phyloP scores from a whole-genome alignment of 2,329 filamentous ascomycete genomes.

The Phyllosticta citribraziliensis region DNA sequence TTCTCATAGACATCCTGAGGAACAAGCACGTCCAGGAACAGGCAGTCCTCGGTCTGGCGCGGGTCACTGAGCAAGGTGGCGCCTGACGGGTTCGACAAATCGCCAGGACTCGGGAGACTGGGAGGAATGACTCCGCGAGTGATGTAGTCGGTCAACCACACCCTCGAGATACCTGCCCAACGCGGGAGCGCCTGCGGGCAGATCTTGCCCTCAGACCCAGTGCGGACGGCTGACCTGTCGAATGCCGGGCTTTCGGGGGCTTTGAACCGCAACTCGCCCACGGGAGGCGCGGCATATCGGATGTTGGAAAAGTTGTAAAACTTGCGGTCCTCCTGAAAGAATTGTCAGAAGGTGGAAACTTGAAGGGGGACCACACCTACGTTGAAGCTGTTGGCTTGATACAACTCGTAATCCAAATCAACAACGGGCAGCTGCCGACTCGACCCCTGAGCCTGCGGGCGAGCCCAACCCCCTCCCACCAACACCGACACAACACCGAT shows the following conservation, averaged over 20 bases:
- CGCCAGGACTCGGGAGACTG: conserved; percentile 21
- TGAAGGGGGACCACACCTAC: no score
- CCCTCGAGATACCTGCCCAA: background rate
- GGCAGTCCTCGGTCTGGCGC: conserved; percentile 23
- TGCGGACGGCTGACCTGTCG: conserved; percentile 38
- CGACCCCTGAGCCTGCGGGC: background rate
- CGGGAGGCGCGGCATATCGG: conserved; percentile 44
- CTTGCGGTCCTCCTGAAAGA: conserved; percentile 28
- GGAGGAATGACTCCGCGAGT: conserved; percentile 31
- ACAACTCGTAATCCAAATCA: conserved; percentile 6
- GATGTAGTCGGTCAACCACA: conserved; percentile 20
- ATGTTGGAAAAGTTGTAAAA: conserved; percentile 50
- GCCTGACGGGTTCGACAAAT: background rate
- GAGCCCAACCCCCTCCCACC: background rate
- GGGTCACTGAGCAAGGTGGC: background rate
- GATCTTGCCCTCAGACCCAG: conserved; percentile 26
- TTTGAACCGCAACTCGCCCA: conserved; percentile 43
- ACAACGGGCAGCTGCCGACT: background rate
- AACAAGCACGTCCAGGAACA: conserved; percentile 32
- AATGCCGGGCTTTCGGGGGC: conserved; percentile 35
- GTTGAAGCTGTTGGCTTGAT: conserved; percentile 3
- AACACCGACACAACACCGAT: background rate
- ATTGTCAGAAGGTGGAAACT: no score
- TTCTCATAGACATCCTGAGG: conserved; percentile 26
- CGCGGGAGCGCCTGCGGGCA: conserved; percentile 1